Evolutionary conservation across 2,329 filamentous ascomycete genomes (phyloP).

Genomic region (Seiridium unicorne): DNA sequence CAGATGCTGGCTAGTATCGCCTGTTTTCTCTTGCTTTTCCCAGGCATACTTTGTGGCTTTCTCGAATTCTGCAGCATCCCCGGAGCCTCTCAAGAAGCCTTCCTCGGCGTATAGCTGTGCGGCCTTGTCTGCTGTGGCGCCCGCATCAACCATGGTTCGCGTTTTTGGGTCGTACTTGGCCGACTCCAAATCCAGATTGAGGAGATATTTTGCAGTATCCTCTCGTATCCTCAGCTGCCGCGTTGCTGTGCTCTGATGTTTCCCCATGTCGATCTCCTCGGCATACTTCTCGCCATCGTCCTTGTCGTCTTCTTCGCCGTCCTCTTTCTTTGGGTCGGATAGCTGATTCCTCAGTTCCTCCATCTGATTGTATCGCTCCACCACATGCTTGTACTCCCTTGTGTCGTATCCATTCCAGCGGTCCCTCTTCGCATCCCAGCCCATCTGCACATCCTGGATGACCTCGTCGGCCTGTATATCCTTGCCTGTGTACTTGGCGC

Average conservation of each 20-base stretch:
- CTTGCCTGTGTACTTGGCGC: constrained; percentile 87
- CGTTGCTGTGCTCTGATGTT: constrained; percentile 87
- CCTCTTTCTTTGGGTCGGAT: constrained; percentile 45
- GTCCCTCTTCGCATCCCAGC: constrained; percentile 97
- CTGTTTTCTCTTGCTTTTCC: constrained; percentile 85
- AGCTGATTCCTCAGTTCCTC: constrained; percentile 67
- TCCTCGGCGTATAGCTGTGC: constrained; percentile 87
- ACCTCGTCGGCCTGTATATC: constrained; percentile 93
- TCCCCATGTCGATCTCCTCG: constrained; percentile 94
- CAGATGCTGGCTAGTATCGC: constrained; percentile 78
- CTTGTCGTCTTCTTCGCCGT: constrained; percentile 46
- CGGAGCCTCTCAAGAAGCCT: constrained; percentile 83
- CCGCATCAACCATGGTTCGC: constrained; percentile 82
- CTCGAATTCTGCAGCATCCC: constrained; percentile 91
- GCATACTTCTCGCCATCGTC: constrained; percentile 75
- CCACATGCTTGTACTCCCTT: constrained; percentile 79
- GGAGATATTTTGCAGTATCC: constrained; percentile 93
- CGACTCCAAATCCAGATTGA: constrained; percentile 93
- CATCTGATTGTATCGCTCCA: constrained; percentile 84
- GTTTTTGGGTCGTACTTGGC: constrained; percentile 98
- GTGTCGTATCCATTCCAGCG: constrained; percentile 98
- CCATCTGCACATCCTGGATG: constrained; percentile 79
- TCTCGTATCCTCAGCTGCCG: constrained; percentile 89
- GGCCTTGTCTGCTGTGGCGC: constrained; percentile 76
- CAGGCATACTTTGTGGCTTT: constrained; percentile 87